A percentile compares a stretch with the other conserved stretches of the same genome.
Conservation (phyloP, 768 basidiomycete species). For the Leccinum variicolor region DNA sequence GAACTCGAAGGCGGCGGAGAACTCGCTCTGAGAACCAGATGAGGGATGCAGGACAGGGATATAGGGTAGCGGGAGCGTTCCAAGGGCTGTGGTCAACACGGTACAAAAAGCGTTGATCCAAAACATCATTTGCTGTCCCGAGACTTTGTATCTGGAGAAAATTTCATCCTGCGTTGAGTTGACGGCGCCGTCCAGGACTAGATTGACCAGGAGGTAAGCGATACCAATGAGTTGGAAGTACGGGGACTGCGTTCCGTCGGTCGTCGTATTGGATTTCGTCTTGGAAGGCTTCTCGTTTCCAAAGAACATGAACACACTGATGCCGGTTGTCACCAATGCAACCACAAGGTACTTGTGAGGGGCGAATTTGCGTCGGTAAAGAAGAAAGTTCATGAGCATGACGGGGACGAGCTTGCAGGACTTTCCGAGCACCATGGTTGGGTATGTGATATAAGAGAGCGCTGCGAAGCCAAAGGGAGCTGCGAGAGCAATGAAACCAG, state of each 20-base stretch:
- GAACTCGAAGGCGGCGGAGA: constrained; percentile 67
- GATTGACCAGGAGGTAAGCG: constrained; percentile 76
- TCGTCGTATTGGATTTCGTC: constrained; percentile 32
- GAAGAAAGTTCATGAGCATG: constrained; percentile 94
- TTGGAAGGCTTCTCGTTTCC: constrained; percentile 53
- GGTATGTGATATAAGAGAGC: constrained; percentile 94
- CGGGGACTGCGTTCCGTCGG: constrained; percentile 30
- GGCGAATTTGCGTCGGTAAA: constrained; percentile 91
- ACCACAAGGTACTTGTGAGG: constrained; percentile 96
- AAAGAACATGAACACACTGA: constrained; percentile 92
- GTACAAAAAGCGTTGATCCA: constrained; percentile 93
- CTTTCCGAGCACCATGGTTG: constrained; percentile 97
- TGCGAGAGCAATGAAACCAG: constrained; percentile 83
- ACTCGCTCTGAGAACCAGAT: constrained; percentile 55
- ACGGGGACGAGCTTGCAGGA: constrained; percentile 99
- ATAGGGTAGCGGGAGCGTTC: constrained; percentile 70
- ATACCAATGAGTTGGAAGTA: constrained; percentile 69
- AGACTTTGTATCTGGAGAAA: constrained; percentile 69
- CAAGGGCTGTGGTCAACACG: constrained; percentile 62
- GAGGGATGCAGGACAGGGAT: constrained; percentile 82
- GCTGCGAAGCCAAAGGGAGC: constrained; percentile 96
- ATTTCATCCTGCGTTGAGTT: constrained; percentile 98
- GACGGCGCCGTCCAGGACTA: constrained; percentile 86
- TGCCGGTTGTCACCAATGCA: constrained; percentile 85
- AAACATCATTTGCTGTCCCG: constrained; percentile 99